These are phyloP conservation scores for Didymella sp. DNA, from an alignment of 2,329 filamentous ascomycete genomes.

Conservation along the genomic window DNA sequence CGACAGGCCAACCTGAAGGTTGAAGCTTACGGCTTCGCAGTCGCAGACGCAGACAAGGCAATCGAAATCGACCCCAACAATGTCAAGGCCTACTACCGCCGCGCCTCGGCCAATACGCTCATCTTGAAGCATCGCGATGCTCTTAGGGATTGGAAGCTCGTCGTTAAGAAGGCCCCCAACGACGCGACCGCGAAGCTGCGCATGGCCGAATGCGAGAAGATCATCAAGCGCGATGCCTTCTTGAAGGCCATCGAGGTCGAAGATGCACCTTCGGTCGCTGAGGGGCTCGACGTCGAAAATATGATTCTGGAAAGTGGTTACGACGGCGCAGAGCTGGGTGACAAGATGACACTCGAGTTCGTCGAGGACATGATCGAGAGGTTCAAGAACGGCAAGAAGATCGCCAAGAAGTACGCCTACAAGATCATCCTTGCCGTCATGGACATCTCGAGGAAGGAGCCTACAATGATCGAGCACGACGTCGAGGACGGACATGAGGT, in stretches of 20 bases:
- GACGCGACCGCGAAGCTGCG: conserved; percentile 94
- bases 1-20: conserved; percentile 93
- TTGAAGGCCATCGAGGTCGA: conserved; percentile 92
- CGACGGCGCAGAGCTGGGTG: conserved; percentile 79
- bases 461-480: conserved; percentile 95
- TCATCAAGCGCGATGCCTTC: conserved; percentile 90
- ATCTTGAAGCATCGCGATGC: conserved; percentile 90
- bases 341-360: conserved; percentile 94
- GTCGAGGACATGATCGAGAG: conserved; percentile 96
- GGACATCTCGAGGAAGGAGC: conserved; percentile 87
- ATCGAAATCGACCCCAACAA: conserved; percentile 88
- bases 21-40: conserved; percentile 91
- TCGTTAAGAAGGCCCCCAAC: conserved; percentile 82
- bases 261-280: conserved; percentile 89
- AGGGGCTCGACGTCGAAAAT: conserved; percentile 84
- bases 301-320: conserved; percentile 85
- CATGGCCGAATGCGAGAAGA: conserved; percentile 90
- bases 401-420: conserved; percentile 96
- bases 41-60: conserved; percentile 88
- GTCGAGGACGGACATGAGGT: conserved; percentile 78
- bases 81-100: conserved; percentile 94
- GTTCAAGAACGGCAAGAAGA: conserved; percentile 88
- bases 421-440: conserved; percentile 92
- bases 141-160: conserved; percentile 88
- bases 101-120: conserved; percentile 88